Conservation (phyloP, 306 rosid species). For the Vicia sativa region DNA sequence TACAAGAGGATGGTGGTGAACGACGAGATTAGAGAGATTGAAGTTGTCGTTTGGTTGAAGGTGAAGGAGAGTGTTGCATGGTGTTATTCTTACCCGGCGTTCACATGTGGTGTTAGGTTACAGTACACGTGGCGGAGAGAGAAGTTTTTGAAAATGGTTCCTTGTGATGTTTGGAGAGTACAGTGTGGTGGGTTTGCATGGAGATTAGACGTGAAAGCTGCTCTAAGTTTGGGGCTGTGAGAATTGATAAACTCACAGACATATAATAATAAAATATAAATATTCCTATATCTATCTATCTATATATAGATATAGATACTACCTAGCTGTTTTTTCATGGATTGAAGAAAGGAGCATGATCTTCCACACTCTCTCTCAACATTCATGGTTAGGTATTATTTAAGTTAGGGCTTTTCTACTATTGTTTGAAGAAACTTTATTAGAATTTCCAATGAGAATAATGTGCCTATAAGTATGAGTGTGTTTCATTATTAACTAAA, state of each 20-base stretch:
- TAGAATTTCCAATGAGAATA: background rate
- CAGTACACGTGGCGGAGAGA: conserved; percentile 59
- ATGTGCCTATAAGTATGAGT: background rate
- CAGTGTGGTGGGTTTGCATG: conserved; percentile 69
- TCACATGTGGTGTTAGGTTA: conserved; percentile 61
- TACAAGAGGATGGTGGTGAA: conserved; percentile 67
- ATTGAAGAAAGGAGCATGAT: conserved; percentile 27
- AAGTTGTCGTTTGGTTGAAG: conserved; percentile 46
- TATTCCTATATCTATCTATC: background rate
- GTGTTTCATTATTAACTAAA: background rate
- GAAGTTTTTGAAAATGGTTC: conserved; percentile 63
- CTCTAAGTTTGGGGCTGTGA: conserved; percentile 70
- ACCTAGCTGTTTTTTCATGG: conserved; percentile 8
- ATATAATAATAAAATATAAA: background rate
- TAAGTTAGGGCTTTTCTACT: conserved; percentile 18
- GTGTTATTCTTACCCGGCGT: conserved; percentile 39
- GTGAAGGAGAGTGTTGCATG: conserved; percentile 41
- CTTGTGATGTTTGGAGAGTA: conserved; percentile 79
- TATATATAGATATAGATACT: background rate
- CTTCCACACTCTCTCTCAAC: conserved; percentile 13
- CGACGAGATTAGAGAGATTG: background rate
- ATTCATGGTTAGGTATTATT: conserved; percentile 34
- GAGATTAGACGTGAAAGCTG: conserved; percentile 75
- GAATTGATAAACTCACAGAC: background rate
- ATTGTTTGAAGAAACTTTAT: conserved; percentile 20